phyloP scores from a whole-genome alignment of 495 filamentous ascomycete species.

The Aspergillus taichungensis region DNA sequence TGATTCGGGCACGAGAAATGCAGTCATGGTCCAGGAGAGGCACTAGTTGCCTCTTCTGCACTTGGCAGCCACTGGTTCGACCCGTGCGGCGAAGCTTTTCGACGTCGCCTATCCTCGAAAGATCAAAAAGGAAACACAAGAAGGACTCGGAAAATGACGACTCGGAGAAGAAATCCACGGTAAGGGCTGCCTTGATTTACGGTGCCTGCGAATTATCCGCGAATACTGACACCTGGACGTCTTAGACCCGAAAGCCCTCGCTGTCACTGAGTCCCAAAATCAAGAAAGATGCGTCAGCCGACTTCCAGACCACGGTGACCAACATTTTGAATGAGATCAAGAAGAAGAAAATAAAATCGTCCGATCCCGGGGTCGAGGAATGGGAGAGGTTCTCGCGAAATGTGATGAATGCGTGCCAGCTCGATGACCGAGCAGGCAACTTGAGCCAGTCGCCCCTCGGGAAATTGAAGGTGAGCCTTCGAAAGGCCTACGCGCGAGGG shows the following conservation, averaged over 20 bases:
- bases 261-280: no score
- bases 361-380: slow-evolving; percentile 5
- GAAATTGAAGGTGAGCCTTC: slow-evolving; percentile 31
- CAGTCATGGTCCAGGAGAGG: slow-evolving; percentile 30
- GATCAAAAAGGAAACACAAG: slow-evolving; percentile 13
- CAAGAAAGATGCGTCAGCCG: slow-evolving; percentile 4
- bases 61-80: slow-evolving; percentile 18
- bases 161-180: no score
- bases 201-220: no score
- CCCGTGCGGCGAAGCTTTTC: slow-evolving; percentile 24
- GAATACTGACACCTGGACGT: no score
- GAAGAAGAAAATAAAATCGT: slow-evolving; percentile 4
- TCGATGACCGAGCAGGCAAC: slow-evolving; percentile 12
- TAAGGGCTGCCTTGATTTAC: no score
- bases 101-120: slow-evolving; percentile 21
- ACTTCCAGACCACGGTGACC: slow-evolving; percentile 24
- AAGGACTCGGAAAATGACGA: neutral
- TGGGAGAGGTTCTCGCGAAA: slow-evolving; percentile 33
- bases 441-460: slow-evolving; percentile 13
- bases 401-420: slow-evolving; percentile 24
- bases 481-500: slow-evolving; percentile 44
- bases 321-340: slow-evolving; percentile 20
- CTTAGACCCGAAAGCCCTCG: no score
- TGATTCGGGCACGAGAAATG: slow-evolving; percentile 17
- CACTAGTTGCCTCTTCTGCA: slow-evolving; percentile 29